These are phyloP conservation scores for Cornus kousa DNA, from an alignment of 148 eudicot species.

Conservation along the genomic window DNA sequence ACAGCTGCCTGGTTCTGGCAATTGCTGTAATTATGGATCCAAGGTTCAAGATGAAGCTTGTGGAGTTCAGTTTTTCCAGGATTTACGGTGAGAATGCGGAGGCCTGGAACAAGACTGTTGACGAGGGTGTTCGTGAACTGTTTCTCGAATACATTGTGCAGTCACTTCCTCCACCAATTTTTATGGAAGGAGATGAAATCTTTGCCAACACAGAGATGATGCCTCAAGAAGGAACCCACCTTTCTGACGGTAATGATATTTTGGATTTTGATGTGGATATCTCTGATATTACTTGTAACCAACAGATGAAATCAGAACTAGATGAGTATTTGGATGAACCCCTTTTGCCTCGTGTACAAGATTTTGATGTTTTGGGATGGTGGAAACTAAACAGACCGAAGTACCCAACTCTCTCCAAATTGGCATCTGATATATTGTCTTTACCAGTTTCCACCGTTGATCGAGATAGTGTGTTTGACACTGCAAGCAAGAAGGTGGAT, in stretches of 20 bases:
- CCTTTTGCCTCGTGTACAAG: constrained; percentile 54
- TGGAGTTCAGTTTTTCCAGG: constrained; percentile 53
- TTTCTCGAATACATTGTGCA: constrained; percentile 69
- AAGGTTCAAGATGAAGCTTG: constrained; percentile 62
- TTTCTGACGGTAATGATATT: constrained; percentile 34
- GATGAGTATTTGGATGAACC: constrained; percentile 75
- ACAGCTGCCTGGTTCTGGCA: constrained; percentile 50
- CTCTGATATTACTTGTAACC: constrained; percentile 39
- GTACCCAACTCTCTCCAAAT: constrained; percentile 72
- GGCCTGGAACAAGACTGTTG: constrained; percentile 41
- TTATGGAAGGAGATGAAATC: constrained; percentile 46
- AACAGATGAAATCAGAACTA: constrained; percentile 56
- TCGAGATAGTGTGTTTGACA: constrained; percentile 59
- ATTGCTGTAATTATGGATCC: constrained; percentile 91
- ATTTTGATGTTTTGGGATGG: constrained; percentile 79
- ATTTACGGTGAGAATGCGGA: constrained; percentile 54
- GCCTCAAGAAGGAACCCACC: constrained; percentile 35
- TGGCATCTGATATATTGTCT: constrained; percentile 74
- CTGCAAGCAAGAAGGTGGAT: constrained; percentile 47
- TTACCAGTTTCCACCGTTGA: constrained; percentile 55
- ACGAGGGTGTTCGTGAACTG: constrained; percentile 57
- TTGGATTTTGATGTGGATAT: constrained; percentile 64
- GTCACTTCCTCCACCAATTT: constrained; percentile 60
- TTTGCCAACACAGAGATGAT: constrained; percentile 34
- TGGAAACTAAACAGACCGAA: constrained; percentile 58